Base-by-base conservation (phyloP, 2,329 filamentous ascomycete species). In the Diplodia scrobiculata region DNA sequence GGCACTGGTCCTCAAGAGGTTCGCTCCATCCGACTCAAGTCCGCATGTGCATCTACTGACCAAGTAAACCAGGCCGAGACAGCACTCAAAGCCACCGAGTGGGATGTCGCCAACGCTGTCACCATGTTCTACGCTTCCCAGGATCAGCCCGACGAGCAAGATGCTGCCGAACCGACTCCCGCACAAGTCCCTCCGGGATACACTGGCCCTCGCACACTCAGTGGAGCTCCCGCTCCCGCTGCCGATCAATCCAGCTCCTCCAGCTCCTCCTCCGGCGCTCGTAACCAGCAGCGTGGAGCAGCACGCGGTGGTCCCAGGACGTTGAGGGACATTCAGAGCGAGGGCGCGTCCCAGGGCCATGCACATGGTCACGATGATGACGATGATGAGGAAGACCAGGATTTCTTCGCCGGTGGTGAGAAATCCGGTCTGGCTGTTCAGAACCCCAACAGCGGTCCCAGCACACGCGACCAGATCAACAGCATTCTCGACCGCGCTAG, bases 371-470 rank as follows among this genome's bases (percentile, higher is more conserved):
- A 86, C 55, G 82, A 85, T 59, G 84, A 87, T 17, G 80, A 84
- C 1, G 82, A 88, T 1, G 85, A 88, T 32, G 81, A 85, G 41
- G 84, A 87, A 69, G 82, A 83, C 29, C 81, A 82, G 67, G 90
- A 95, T 73, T 80, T 93, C 69, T 95, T 93, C 76, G 89, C 91
- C 21, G 91, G 91, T 62, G 91, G 91, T 38, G 91, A 94, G 79
- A 95, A 95, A 83, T 94, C 91, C 34, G 87, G 86, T n/a, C 78
- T 89, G 29, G 87, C 87, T 6, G 87, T 89, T 66, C 85, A 89
- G 73, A 87, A 89, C 71, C 87, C 87, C 1, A 83, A 84, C 72
- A 82, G 85, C 53, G 68, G 62, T 5, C 76, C 75, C 63, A 66
- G 54, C 19, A 58, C 65, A 13, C 73, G 77, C 48, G 80, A 83